Base-by-base conservation (phyloP, 345 rosid genomes). In the Brassica cretica region DNA sequence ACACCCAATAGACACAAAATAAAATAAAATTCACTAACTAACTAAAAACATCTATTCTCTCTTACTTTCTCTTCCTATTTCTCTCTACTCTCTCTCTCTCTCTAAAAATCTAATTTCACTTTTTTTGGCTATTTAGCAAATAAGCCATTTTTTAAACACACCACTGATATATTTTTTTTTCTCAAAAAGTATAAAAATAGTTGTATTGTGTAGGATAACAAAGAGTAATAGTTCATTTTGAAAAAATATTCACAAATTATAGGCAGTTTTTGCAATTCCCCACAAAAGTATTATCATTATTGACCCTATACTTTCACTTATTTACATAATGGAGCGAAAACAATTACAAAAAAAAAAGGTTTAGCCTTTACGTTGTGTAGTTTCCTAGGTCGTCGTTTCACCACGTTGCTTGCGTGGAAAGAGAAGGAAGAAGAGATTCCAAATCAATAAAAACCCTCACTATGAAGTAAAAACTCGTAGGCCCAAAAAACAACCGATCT, bases 351-450 rank as follows among this genome's bases (percentile, higher is more conserved):
- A 41, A 41, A 73, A 58, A 35, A 72, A 21, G 41, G 44, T 35
- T 46, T 6, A 19, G 21, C 55, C 69, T 73, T 61, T 15, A 12
- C 16, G 74, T 51, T 68, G 39, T 35, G 39, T 46, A 15, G 11
- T 16, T 66, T 35, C 39, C 39, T 73, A 79, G 82, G 82, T 79
- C 74, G 78, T 79, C 63, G 70, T 73, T 79, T 73, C 64, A 79
- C 82, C 82, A 79, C 82, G 82, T 79, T 73, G 82, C 78, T 79
- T 79, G 82, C 78, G 82, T 79, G 82, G 69, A 79, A 79, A 79
- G 82, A 67, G 51, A 61, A 72, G 51, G 63, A 68, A 64, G 44
- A 64, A 29, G 51, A 44, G 51, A 44, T 44, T 44, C 74, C 82
- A 73, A 66, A 5, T 2, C 18, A 19, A 65, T 2, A 44, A 55